phyloP scores from a whole-genome alignment of 139 green algal species.

The Volvox reticuliferus region DNA sequence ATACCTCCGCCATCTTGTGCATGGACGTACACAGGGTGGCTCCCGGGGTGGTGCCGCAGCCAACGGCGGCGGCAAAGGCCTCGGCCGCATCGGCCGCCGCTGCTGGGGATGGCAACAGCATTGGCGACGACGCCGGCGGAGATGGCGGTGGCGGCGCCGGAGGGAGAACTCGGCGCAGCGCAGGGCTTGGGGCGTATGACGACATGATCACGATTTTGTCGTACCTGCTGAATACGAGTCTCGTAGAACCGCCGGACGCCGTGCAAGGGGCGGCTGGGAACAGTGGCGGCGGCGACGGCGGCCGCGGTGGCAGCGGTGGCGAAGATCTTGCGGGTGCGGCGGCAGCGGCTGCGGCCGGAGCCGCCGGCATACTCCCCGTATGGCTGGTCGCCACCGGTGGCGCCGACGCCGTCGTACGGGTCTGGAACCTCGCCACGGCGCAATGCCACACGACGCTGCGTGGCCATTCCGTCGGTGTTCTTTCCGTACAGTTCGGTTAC shows the following conservation, averaged over 20 bases:
- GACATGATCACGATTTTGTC: background rate
- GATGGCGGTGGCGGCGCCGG: background rate
- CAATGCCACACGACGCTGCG: background rate
- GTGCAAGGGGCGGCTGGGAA: background rate
- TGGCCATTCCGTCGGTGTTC: slow-evolving; percentile 29
- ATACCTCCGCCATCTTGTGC: slow-evolving; percentile 23
- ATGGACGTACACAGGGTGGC: slow-evolving; percentile 16
- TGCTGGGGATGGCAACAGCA: background rate
- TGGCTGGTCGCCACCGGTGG: slow-evolving; percentile 46
- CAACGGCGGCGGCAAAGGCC: background rate
- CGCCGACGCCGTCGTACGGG: slow-evolving; percentile 41
- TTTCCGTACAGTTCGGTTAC: slow-evolving; percentile 38
- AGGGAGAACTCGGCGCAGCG: background rate
- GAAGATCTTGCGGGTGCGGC: background rate
- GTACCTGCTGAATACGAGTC: slow-evolving; percentile 22
- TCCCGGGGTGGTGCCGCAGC: background rate
- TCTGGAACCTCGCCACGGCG: slow-evolving; percentile 35
- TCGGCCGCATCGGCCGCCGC: background rate
- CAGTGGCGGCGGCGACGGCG: background rate
- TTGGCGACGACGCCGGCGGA: background rate
- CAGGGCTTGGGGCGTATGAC: background rate
- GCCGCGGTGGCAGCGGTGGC: background rate
- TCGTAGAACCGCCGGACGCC: background rate
- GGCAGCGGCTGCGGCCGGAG: background rate
- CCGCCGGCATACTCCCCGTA: background rate